phyloP scores from a whole-genome alignment of 2,329 filamentous ascomycete species.

The Ceratocystis cacaofunesta region DNA sequence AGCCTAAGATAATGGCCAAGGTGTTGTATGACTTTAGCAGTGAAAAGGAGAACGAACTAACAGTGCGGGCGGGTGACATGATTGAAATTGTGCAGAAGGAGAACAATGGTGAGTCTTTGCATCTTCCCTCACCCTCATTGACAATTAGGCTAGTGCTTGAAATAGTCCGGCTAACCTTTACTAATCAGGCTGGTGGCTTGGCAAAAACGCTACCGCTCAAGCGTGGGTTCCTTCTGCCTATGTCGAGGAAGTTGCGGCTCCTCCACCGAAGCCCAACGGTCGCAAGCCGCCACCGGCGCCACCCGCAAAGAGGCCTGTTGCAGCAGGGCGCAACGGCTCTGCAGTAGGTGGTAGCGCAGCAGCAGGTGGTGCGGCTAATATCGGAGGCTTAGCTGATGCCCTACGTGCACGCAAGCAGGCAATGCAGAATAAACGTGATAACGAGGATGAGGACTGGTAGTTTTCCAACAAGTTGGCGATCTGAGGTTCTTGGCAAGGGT shows the following conservation, averaged over 20 bases:
- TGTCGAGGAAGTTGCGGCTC: slow-evolving; percentile 65
- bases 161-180: too few species aligned
- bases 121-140: not conserved
- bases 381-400: slow-evolving; percentile 65
- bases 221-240: slow-evolving; percentile 94
- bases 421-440: slow-evolving; percentile 54
- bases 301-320: slow-evolving; percentile 64
- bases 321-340: slow-evolving; percentile 53
- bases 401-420: slow-evolving; percentile 60
- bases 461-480: not conserved
- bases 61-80: slow-evolving; percentile 63
- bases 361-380: slow-evolving; percentile 53
- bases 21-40: slow-evolving; percentile 86
- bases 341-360: slow-evolving; percentile 45
- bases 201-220: slow-evolving; percentile 55
- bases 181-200: slow-evolving; percentile 80
- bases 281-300: slow-evolving; percentile 64
- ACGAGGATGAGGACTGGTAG: slow-evolving; percentile 59
- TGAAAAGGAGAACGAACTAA: slow-evolving; percentile 71
- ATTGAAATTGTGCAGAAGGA: slow-evolving; percentile 90
- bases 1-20: slow-evolving; percentile 65
- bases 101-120: slow-evolving; percentile 58
- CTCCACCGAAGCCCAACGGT: slow-evolving; percentile 27
- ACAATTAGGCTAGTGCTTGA: slow-evolving; percentile 18
- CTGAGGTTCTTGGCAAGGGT: too few species aligned